Evolutionary conservation across 768 basidiomycete genomes (phyloP).

Genomic region (Termitomyces sp.): DNA sequence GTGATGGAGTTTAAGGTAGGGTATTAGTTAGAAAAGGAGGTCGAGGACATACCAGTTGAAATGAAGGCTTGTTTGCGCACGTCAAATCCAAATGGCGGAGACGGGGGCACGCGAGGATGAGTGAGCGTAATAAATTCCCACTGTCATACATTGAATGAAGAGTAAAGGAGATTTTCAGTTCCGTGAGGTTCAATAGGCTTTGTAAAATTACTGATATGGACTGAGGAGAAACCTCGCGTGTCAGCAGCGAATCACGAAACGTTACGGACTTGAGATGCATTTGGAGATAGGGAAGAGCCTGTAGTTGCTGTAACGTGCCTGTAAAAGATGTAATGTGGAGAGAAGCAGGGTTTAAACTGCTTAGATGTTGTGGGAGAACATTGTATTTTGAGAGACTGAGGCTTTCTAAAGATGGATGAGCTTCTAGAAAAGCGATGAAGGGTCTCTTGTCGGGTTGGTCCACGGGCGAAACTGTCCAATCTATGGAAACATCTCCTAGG

Average conservation of each 20-base stretch:
- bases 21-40: neutral
- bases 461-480: conserved; percentile 38
- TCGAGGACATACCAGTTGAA: conserved; percentile 53
- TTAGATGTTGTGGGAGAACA: conserved; percentile 47
- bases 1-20: neutral
- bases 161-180: conserved; percentile 60
- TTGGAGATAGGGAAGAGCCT: conserved; percentile 49
- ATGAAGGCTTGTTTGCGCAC: conserved; percentile 64
- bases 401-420: conserved; percentile 47
- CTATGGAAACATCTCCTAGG: conserved; percentile 62
- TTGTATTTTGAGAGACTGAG: conserved; percentile 49
- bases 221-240: conserved; percentile 63
- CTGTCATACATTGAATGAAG: conserved; percentile 74
- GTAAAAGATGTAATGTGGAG: conserved; percentile 55
- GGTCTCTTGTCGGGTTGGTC: conserved; percentile 42
- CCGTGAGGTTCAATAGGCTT: conserved; percentile 46
- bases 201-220: conserved; percentile 56
- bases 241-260: conserved; percentile 60
- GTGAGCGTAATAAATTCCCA: conserved; percentile 59
- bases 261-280: conserved; percentile 47
- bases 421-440: conserved; percentile 64
- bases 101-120: conserved; percentile 61
- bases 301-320: conserved; percentile 64
- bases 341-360: conserved; percentile 37
- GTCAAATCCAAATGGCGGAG: conserved; percentile 60